Evolutionary conservation across 139 green algal genomes (phyloP), one percentile per base, ranked within the genome.

Genomic region (Coelastrella sp.): DNA sequence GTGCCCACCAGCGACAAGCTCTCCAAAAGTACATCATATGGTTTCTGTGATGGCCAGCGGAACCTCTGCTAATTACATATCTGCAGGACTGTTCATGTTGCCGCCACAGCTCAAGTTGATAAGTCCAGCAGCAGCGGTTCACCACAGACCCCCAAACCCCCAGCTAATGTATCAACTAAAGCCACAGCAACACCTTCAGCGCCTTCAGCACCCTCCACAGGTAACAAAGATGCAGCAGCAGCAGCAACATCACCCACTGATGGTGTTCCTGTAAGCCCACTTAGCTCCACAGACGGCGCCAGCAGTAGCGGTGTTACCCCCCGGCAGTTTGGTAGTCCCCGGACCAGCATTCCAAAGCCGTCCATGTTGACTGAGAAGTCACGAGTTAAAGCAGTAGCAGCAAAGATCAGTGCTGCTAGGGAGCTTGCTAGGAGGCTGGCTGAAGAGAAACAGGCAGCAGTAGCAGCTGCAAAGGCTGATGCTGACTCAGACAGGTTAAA

Each of bases 371-470:
- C 38, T 15, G 80, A 87, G 37, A 82, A 75, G 30, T 53, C 34
- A 4, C 37, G 69, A 4, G 67, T 90, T 41, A 87, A 87, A 80
- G 91, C 91, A 15, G 89, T 94, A 43, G 90, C 90, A 15, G 88
- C 88, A 5, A 94, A 94, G 85, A 92, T 94, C 88, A 94, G 87
- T 69, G 94, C 95, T 0, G 95, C 95, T 0, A 84, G 92, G 1
- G 91, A 93, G 64, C 86, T 98, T 85, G 95, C 95, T 2, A 74
- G 94, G 38, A 91, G 94, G 35, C 88, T 98, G 66, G 89, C 94
- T 21, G 94, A 97, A 79, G 95, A 98, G 86, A 95, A 95, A 86
- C 79, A 92, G 76, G 93, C 92, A 15, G 93, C 90, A 0, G 86
- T 92, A n/a, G 91, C 90, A 1, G 93, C 88, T 2, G 79, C 87